phyloP scores from a whole-genome alignment of 192 early-diverging fungal genomes.

The Radiomyces spectabilis region DNA sequence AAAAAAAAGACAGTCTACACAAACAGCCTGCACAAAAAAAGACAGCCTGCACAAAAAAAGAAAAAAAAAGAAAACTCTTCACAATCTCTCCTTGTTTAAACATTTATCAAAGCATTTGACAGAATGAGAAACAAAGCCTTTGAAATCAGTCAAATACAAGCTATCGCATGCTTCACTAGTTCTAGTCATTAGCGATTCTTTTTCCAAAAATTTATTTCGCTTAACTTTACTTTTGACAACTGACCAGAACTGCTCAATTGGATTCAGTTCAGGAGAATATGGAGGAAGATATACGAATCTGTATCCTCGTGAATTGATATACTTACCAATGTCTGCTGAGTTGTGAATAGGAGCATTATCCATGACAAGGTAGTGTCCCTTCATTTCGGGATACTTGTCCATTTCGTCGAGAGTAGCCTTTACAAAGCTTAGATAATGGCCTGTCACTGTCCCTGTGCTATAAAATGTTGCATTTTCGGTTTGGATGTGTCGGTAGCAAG shows the following conservation, averaged over 20 bases:
- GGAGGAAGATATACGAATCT: constrained; percentile 15
- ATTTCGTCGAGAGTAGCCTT: neutral
- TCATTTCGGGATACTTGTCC: neutral
- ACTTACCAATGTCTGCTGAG: neutral
- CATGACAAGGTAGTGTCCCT: constrained; percentile 1
- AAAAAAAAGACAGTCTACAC: no score
- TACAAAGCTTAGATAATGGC: constrained; percentile 3
- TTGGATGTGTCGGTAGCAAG: no score
- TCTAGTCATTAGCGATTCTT: neutral
- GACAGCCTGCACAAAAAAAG: no score
- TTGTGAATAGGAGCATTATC: constrained; percentile 12
- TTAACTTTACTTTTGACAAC: constrained; percentile 15
- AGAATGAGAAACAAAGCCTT: neutral
- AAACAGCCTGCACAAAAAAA: no score
- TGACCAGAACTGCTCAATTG: constrained; percentile 28
- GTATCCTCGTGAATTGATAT: neutral
- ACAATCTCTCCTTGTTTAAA: neutral
- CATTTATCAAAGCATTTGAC: neutral
- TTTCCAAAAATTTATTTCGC: constrained; percentile 1
- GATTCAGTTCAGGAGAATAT: constrained; percentile 25
- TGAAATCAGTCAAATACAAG: neutral
- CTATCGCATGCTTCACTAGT: neutral
- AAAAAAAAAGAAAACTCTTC: no score
- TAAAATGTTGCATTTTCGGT: no score
- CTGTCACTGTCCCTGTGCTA: neutral